A percentile compares a stretch with the other conserved stretches of the same genome.
phyloP scores from a whole-genome alignment of 306 rosid species.

The Quercus glauca region DNA sequence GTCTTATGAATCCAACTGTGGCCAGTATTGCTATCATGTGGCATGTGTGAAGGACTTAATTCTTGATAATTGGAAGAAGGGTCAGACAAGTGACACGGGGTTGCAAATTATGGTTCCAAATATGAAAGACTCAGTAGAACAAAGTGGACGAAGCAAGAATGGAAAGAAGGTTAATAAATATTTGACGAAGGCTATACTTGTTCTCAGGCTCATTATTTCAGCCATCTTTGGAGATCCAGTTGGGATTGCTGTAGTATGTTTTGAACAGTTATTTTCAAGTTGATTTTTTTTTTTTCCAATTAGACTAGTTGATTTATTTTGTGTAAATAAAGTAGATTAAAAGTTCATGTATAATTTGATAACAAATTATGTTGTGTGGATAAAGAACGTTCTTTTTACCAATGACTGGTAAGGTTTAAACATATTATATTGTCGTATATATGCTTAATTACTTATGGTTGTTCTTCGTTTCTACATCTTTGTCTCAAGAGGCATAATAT shows the following conservation, averaged over 20 bases:
- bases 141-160: background rate
- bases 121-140: background rate
- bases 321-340: too few relatives aligned
- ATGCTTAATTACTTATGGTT: too few relatives aligned
- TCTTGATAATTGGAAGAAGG: constrained; percentile 29
- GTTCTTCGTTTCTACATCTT: too few relatives aligned
- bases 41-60: constrained; percentile 41
- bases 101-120: background rate
- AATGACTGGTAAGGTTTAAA: too few relatives aligned
- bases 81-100: background rate
- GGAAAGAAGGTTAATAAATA: constrained; percentile 6
- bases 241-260: constrained; percentile 17
- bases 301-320: too few relatives aligned
- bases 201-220: constrained; percentile 36
- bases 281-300: background rate
- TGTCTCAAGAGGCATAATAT: too few relatives aligned
- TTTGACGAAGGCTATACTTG: constrained; percentile 11
- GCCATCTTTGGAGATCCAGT: constrained; percentile 41
- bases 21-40: constrained; percentile 33
- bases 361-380: too few relatives aligned
- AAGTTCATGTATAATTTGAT: too few relatives aligned
- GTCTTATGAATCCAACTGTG: constrained; percentile 32
- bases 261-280: constrained; percentile 21
- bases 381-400: too few relatives aligned
- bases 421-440: too few relatives aligned